Base-by-base conservation (phyloP, 176 grass and related monocot species). In the Ananas comosus region DNA sequence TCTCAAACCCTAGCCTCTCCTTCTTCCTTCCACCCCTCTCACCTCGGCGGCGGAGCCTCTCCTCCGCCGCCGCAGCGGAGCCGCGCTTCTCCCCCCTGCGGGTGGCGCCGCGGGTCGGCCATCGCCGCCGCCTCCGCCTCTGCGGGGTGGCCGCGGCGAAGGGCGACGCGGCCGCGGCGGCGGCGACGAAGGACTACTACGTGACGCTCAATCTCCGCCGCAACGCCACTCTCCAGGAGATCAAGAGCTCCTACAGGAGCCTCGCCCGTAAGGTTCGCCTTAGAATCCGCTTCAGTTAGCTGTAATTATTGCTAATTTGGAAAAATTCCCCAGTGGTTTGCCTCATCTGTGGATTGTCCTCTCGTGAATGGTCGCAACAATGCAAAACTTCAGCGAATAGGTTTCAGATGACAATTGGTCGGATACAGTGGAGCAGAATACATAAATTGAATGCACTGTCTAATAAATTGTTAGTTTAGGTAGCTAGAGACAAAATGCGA, bases 241-340 rank as follows among this genome's bases (percentile, higher is more conserved):
- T 96, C 73, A 96, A 96, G 81, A 78, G 64, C 27, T 83, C 93
- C 11, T 96, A 96, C 71, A 85, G 89, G 66, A 81, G 63, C 64
- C 83, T 96, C 14, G 93, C 89, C 11, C 89, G 89, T 56, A 92
- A 92, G 93, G 93, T 77, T 50, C 25, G 33, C 18, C 12, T 66
- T 6, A 6, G 49, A 33, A 66, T 42, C 14, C 13, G 14, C 54
- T 54, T 14, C 22, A 1, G 25, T 27, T 27, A 2, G 1, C 25
- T 27, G 25, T 27, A 42, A 42, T 42, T 42, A 42, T 42, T 4
- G 33, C 33, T 42, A 42, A 42, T 42, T 42, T 42, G 33, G 4
- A 42, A 7, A 42, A 42, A 42, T 42, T 4, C 33, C 33, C 33
- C 5, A 1, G 33, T 42, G 33, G 4, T 42, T 42, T 42, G 33